phyloP scores from a whole-genome alignment of 352 stramenopile species.

The Plasmopara muralis region DNA sequence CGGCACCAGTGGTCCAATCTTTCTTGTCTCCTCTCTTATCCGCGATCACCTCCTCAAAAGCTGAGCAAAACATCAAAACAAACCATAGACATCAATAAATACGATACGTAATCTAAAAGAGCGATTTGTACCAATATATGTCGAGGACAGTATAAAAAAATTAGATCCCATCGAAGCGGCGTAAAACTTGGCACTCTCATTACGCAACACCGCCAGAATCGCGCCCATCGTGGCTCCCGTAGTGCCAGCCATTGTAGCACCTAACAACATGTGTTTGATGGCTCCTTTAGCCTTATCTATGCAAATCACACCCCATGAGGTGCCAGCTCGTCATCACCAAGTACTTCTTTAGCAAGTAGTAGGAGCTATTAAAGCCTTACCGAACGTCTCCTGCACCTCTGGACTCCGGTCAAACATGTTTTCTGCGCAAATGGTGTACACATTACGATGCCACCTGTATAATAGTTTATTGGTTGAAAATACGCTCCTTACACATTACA shows the following conservation, averaged over 20 bases:
- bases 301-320: background rate
- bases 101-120: too few species aligned
- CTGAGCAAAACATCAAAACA: conserved; percentile 19
- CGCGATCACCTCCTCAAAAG: conserved; percentile 69
- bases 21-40: conserved; percentile 56
- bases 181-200: conserved; percentile 78
- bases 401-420: conserved; percentile 27
- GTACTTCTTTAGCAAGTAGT: background rate
- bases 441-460: background rate
- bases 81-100: background rate
- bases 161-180: conserved; percentile 78
- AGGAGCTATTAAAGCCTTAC: conserved; percentile 3
- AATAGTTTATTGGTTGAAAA: background rate
- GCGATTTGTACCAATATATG: conserved; percentile 58
- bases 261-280: conserved; percentile 63
- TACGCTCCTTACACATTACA: background rate
- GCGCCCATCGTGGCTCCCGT: conserved; percentile 52
- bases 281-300: conserved; percentile 61
- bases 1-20: conserved; percentile 50
- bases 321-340: background rate
- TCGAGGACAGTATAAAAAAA: conserved; percentile 78
- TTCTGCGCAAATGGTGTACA: background rate
- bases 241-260: conserved; percentile 43
- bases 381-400: conserved; percentile 23
- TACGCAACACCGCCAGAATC: conserved; percentile 55